These are phyloP conservation scores for Brettanomyces nanus DNA, from an alignment of 805 yeast genomes.

Conservation along the genomic window DNA sequence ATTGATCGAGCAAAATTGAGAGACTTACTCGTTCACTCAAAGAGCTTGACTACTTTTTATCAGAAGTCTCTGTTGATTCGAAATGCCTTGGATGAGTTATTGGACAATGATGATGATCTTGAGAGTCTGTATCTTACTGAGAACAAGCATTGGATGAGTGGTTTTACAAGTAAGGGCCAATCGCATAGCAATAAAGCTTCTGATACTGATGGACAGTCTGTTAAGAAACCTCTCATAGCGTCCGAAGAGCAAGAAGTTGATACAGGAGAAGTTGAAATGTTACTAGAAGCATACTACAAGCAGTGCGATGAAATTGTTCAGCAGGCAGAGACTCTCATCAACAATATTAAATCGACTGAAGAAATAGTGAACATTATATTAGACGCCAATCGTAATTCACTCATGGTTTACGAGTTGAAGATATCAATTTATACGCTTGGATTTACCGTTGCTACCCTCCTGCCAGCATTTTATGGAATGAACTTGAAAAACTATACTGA, in stretches of 20 bases:
- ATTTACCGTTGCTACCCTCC: constrained; percentile 71
- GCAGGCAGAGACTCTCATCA: constrained; percentile 73
- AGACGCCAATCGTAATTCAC: constrained; percentile 84
- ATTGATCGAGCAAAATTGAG: constrained; percentile 69
- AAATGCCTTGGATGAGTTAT: constrained; percentile 71
- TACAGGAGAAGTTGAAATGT: constrained; percentile 73
- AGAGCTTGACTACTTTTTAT: constrained; percentile 60
- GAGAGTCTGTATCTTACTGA: constrained; percentile 59
- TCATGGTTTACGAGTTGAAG: constrained; percentile 80
- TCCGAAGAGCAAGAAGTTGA: constrained; percentile 13
- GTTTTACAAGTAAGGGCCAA: constrained; percentile 4
- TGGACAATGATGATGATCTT: constrained; percentile 82
- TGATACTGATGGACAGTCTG: neutral
- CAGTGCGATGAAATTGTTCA: constrained; percentile 93
- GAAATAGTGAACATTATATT: constrained; percentile 87
- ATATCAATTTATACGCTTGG: constrained; percentile 81
- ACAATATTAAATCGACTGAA: constrained; percentile 83
- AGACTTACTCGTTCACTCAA: constrained; percentile 66
- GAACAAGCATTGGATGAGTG: constrained; percentile 15
- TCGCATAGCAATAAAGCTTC: neutral
- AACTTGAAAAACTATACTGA: constrained; percentile 72
- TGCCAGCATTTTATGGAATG: constrained; percentile 91
- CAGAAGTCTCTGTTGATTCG: constrained; percentile 71
- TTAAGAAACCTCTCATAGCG: neutral
- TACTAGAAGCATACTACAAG: constrained; percentile 80